Base-by-base conservation (phyloP, 2,329 filamentous ascomycete genomes). In the Aspergillus latus region DNA sequence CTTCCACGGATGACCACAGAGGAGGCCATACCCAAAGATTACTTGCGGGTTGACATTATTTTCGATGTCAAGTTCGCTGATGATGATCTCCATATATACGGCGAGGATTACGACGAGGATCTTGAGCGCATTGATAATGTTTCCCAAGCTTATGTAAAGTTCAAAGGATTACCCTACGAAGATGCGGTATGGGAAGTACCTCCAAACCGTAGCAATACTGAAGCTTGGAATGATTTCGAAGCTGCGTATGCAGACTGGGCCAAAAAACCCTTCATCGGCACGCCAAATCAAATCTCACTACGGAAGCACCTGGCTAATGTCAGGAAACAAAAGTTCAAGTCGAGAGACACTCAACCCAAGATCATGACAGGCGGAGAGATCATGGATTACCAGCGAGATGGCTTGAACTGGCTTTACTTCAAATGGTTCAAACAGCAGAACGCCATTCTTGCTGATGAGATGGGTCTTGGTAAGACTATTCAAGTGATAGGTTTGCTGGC, bases 391-490 rank as follows among this genome's bases (percentile, higher is more conserved):
- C 94, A 99, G 70, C 76, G 95, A 44, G 90, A 97, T 57, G 94
- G 94, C 16, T 79, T 97, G 50, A 97, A 97, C 66, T 99, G 94
- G 92, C 83, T 99, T 2, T 87, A 96, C 57, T 92, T 89, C 71
- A 94, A 94, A 68, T 97, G 90, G 80, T 89, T 92, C 66, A 80
- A 84, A 49, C 82, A 87, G 64, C 87, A 89, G 68, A 97, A 94
- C 66, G 89, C 92, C 29, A 93, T 97, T 57, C 82, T 97, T 5
- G 94, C 94, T 0, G 94, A 99, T 68, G 94, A 99, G 70, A 99
- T 99, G 94, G 94, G 94, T 40, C 83, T 99, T 1, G 94, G 94
- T 32, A 99, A 99, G 77, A 99, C 94, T 0, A 90, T 99, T 32
- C 94, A 99, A 70, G 86, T 97, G 51, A 89, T 97, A 58, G 85